These are phyloP conservation scores for Metschnikowia vanudenii DNA, from an alignment of 805 yeast species.

Conservation along the genomic window DNA sequence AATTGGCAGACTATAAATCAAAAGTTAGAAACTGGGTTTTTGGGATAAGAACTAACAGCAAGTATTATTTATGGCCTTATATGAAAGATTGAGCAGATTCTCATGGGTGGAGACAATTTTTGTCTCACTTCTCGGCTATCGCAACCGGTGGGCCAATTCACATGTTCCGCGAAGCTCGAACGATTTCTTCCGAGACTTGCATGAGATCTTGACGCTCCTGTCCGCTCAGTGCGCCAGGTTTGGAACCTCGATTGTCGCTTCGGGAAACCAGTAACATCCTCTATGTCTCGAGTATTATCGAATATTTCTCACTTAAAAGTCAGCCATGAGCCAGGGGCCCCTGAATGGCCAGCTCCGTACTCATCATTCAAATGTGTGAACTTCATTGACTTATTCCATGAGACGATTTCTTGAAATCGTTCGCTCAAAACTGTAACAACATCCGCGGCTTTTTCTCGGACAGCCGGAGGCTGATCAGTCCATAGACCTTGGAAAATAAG, in stretches of 20 bases:
- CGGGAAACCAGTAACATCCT: not conserved
- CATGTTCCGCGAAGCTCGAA: constrained; percentile 7
- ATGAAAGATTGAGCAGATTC: not conserved
- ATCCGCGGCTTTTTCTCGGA: constrained; percentile 13
- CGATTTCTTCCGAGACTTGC: constrained; percentile 3
- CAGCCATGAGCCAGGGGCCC: constrained; percentile 21
- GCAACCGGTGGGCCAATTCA: constrained; percentile 1
- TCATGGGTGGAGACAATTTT: not conserved
- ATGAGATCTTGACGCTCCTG: constrained; percentile 5
- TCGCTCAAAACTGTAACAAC: constrained; percentile 12
- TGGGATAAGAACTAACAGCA: not conserved
- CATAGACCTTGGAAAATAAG: constrained; percentile 18
- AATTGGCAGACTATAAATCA: not conserved
- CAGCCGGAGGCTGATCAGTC: constrained; percentile 15
- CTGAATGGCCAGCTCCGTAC: constrained; percentile 6
- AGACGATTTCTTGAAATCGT: constrained; percentile 14
- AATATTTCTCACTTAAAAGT: constrained; percentile 5
- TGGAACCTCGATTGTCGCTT: not conserved
- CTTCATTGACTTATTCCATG: constrained; percentile 17
- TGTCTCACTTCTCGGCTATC: constrained; percentile 2
- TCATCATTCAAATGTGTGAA: constrained; percentile 10
- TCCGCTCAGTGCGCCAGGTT: constrained; percentile 3
- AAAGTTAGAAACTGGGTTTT: too few relatives aligned
- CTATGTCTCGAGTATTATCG: not conserved
- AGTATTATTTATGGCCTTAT: not conserved